Conservation (phyloP, 106 monocot species). For the Dactylorhiza incarnata region DNA sequence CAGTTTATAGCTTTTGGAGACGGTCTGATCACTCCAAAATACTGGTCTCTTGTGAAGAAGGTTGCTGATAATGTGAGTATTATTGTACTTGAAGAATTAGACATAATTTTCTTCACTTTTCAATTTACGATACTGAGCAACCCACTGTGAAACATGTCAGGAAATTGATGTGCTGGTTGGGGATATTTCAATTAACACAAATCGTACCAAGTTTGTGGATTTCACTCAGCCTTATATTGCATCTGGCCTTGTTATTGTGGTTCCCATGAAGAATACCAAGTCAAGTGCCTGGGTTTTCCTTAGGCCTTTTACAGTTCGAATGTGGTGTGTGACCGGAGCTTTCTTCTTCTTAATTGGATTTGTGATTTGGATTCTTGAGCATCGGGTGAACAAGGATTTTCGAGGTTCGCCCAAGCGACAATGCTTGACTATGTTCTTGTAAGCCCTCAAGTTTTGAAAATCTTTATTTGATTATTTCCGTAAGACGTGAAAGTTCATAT, state of each 20-base stretch:
- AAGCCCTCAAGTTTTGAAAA: conserved; percentile 9
- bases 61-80: conserved; percentile 40
- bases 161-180: conserved; percentile 48
- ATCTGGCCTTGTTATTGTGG: conserved; percentile 47
- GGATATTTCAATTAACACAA: conserved; percentile 40
- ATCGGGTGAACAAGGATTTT: conserved; percentile 53
- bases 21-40: conserved; percentile 43
- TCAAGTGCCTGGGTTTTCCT: conserved; percentile 65
- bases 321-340: conserved; percentile 54
- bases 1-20: conserved; percentile 60
- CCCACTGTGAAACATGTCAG: conserved; percentile 13
- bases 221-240: conserved; percentile 63
- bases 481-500: neutral
- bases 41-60: conserved; percentile 39
- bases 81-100: neutral
- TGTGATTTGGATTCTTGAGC: conserved; percentile 73
- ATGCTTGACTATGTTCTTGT: conserved; percentile 43
- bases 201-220: conserved; percentile 51
- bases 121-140: neutral
- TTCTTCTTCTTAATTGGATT: conserved; percentile 57
- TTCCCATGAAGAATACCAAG: conserved; percentile 22
- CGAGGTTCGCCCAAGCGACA: conserved; percentile 56
- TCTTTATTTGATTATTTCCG: neutral
- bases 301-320: conserved; percentile 45
- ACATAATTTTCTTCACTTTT: neutral